Percentiles rank a stretch among this genome's conserved stretches.
Conservation (phyloP, 495 filamentous ascomycete species). For the Rhypophila decipiens region DNA sequence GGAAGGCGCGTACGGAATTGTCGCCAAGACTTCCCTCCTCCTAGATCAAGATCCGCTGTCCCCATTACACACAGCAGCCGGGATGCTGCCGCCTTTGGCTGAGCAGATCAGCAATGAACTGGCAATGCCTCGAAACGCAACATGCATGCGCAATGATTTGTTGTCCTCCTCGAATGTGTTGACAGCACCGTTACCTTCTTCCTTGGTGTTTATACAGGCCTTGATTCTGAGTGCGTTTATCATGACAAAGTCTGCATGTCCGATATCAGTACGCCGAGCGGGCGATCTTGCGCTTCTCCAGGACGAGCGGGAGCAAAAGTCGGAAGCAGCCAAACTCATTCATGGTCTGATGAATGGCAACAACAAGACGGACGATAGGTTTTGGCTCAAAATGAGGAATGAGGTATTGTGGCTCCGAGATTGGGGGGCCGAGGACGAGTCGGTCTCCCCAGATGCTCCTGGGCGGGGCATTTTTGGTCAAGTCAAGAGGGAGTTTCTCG, state of each 20-base stretch:
- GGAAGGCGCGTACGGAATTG: conserved; percentile 55
- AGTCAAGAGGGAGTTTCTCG: conserved; percentile 56
- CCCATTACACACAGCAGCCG: conserved; percentile 36
- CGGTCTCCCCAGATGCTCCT: conserved; percentile 14
- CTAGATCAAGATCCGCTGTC: conserved; percentile 50
- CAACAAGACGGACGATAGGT: conserved; percentile 53
- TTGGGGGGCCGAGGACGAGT: conserved; percentile 56
- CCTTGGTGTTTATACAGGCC: conserved; percentile 59
- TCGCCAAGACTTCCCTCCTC: conserved; percentile 54
- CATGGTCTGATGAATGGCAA: conserved; percentile 43
- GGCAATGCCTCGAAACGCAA: conserved; percentile 31
- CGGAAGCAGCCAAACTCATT: conserved; percentile 58
- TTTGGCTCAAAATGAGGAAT: conserved; percentile 60
- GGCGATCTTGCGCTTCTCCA: conserved; percentile 53
- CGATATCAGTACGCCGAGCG: conserved; percentile 52
- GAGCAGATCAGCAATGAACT: conserved; percentile 23
- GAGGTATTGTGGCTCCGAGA: conserved; percentile 75
- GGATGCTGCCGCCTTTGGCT: conserved; percentile 35
- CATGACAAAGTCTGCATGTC: conserved; percentile 53
- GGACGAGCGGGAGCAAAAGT: conserved; percentile 59
- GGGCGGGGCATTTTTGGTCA: conserved; percentile 64
- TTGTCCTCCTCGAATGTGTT: conserved; percentile 58
- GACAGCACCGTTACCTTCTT: conserved; percentile 55
- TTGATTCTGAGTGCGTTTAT: conserved; percentile 62
- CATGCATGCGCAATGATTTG: conserved; percentile 47